A percentile compares a stretch with the other conserved stretches of the same genome.
Evolutionary conservation across 768 basidiomycete genomes (phyloP).

Genomic region (Mrakia hoshinonis): DNA sequence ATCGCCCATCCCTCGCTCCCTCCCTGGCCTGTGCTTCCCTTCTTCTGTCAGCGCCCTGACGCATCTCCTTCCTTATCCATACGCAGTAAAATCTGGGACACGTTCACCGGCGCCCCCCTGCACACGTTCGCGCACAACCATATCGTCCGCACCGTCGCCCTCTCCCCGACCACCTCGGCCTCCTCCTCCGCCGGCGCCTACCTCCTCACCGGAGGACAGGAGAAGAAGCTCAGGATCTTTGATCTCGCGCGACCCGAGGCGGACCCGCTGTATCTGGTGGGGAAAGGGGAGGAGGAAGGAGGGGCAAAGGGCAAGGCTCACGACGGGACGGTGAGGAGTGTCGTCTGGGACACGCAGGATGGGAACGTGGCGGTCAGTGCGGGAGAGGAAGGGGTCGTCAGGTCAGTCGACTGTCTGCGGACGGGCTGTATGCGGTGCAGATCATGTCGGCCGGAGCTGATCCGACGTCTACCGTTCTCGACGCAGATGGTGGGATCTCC

Average conservation of each 20-base stretch:
- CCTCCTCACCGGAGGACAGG: slow-evolving; percentile 85
- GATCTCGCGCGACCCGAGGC: slow-evolving; percentile 79
- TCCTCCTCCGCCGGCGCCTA: slow-evolving; percentile 45
- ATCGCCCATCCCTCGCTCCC: slow-evolving; percentile 18
- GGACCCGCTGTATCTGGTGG: slow-evolving; percentile 69
- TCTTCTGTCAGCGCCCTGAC: neutral
- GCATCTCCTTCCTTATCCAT: slow-evolving; percentile 20
- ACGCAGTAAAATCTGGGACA: slow-evolving; percentile 91
- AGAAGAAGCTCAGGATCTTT: slow-evolving; percentile 94
- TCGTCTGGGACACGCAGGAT: slow-evolving; percentile 78
- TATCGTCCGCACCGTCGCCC: slow-evolving; percentile 89
- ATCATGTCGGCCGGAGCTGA: neutral
- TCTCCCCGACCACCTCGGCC: slow-evolving; percentile 50
- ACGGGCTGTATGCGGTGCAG: neutral
- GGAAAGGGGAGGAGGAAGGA: slow-evolving; percentile 44
- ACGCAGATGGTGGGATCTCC: slow-evolving; percentile 78
- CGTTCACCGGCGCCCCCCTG: slow-evolving; percentile 72
- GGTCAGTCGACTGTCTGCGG: slow-evolving; percentile 48
- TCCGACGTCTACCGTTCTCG: slow-evolving; percentile 43
- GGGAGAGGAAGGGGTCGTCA: slow-evolving; percentile 82
- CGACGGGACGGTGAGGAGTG: slow-evolving; percentile 82
- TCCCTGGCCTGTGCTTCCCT: slow-evolving; percentile 19
- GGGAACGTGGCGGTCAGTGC: slow-evolving; percentile 72
- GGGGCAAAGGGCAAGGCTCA: slow-evolving; percentile 52
- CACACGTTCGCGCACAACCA: slow-evolving; percentile 98